Percentiles rank a stretch among this genome's conserved stretches.
These are phyloP conservation scores for Porodaedalea pini DNA, from an alignment of 1,284 basidiomycete species.

Conservation along the genomic window DNA sequence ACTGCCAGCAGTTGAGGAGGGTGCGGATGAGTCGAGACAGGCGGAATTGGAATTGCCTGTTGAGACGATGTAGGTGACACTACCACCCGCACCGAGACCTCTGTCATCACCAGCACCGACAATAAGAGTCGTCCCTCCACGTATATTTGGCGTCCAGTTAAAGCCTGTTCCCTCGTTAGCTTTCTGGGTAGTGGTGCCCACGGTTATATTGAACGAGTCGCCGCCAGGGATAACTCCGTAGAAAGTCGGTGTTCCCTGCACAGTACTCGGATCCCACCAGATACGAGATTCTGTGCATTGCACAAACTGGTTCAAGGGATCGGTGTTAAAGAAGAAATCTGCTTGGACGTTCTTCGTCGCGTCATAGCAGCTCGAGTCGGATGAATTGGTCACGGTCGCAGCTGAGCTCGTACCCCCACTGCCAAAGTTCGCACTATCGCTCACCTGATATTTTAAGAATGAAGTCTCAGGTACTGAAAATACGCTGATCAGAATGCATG, in stretches of 20 bases:
- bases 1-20: slow-evolving; percentile 68
- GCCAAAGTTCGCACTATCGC: slow-evolving; percentile 65
- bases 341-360: slow-evolving; percentile 44
- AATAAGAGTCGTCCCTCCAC: slow-evolving; percentile 59
- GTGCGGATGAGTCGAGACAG: slow-evolving; percentile 57
- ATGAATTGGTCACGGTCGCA: slow-evolving; percentile 49
- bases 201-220: slow-evolving; percentile 62
- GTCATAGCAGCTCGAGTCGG: slow-evolving; percentile 60
- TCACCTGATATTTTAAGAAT: slow-evolving; percentile 46
- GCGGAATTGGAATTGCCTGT: slow-evolving; percentile 43
- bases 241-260: slow-evolving; percentile 56
- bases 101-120: slow-evolving; percentile 63
- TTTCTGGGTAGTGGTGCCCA: slow-evolving; percentile 40
- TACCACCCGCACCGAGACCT: slow-evolving; percentile 67
- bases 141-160: slow-evolving; percentile 61
- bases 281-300: slow-evolving; percentile 59
- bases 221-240: slow-evolving; percentile 76
- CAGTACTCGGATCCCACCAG: slow-evolving; percentile 52
- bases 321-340: slow-evolving; percentile 56
- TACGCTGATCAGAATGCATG: not conserved
- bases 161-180: slow-evolving; percentile 55
- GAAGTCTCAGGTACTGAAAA: not conserved
- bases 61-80: slow-evolving; percentile 50
- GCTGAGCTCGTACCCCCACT: slow-evolving; percentile 70
- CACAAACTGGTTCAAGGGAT: slow-evolving; percentile 56